Conservation (phyloP, 2,329 filamentous ascomycete genomes). For the Metarhizium robertsii region DNA sequence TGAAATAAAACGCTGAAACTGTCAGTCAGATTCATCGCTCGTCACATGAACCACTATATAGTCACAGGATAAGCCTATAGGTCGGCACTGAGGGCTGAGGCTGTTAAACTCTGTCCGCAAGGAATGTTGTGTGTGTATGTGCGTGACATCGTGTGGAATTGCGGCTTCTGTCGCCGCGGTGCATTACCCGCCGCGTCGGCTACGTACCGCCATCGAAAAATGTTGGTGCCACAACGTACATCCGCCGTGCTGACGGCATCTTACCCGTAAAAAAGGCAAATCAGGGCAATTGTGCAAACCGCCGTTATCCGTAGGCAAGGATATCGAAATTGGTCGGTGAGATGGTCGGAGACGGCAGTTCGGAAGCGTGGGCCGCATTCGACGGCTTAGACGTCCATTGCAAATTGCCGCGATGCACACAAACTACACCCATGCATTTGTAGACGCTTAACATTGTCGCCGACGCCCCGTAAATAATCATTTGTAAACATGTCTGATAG, state of each 20-base stretch:
- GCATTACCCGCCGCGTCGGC: conserved; percentile 2
- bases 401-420: no score
- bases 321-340: no score
- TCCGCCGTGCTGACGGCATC: neutral
- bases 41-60: neutral
- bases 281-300: neutral
- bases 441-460: no score
- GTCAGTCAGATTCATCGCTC: neutral
- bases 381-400: no score
- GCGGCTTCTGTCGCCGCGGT: neutral
- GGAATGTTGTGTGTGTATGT: no score
- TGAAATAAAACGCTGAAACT: neutral
- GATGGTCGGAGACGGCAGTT: no score
- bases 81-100: neutral
- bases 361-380: no score
- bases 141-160: neutral
- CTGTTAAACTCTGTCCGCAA: no score
- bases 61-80: neutral
- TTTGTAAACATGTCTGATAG: no score
- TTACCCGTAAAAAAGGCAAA: no score
- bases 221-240: neutral
- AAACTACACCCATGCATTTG: no score
- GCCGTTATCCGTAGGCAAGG: neutral
- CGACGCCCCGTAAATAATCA: no score
- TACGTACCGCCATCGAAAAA: neutral